Conservation (phyloP, 768 basidiomycete genomes). For the Leccinum rimulosum region DNA sequence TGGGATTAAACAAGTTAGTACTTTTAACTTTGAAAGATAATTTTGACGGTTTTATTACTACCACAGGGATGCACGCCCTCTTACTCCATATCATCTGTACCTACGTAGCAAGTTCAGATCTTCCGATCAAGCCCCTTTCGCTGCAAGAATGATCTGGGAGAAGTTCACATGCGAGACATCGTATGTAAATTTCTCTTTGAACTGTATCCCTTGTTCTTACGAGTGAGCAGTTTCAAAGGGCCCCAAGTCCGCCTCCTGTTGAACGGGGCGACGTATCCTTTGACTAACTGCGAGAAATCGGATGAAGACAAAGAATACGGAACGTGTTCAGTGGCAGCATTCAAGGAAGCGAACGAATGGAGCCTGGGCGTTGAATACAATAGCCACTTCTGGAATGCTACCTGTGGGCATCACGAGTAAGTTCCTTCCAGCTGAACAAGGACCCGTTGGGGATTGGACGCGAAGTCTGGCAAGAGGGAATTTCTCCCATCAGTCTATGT, state of each 20-base stretch:
- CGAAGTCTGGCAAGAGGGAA: too few species aligned
- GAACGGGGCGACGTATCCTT: slow-evolving; percentile 38
- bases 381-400: slow-evolving; percentile 35
- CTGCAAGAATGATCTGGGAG: slow-evolving; percentile 44
- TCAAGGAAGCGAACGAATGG: slow-evolving; percentile 29
- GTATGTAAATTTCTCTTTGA: slow-evolving; percentile 14
- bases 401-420: slow-evolving; percentile 19
- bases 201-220: neutral
- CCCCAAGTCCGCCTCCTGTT: slow-evolving; percentile 42
- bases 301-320: slow-evolving; percentile 32
- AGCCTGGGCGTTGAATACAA: slow-evolving; percentile 28
- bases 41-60: neutral
- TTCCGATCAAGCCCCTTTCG: slow-evolving; percentile 40
- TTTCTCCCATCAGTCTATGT: too few species aligned
- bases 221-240: slow-evolving; percentile 24
- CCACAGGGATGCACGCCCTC: slow-evolving; percentile 32
- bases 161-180: slow-evolving; percentile 37
- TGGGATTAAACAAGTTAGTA: slow-evolving; percentile 37
- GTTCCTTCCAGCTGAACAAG: too few species aligned
- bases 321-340: slow-evolving; percentile 36
- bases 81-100: slow-evolving; percentile 27
- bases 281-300: slow-evolving; percentile 32
- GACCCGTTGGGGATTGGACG: too few species aligned
- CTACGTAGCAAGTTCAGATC: slow-evolving; percentile 35
- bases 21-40: neutral